phyloP scores from a whole-genome alignment of 2,329 filamentous ascomycete species.

The Phaeosphaeriaceae sp. region DNA sequence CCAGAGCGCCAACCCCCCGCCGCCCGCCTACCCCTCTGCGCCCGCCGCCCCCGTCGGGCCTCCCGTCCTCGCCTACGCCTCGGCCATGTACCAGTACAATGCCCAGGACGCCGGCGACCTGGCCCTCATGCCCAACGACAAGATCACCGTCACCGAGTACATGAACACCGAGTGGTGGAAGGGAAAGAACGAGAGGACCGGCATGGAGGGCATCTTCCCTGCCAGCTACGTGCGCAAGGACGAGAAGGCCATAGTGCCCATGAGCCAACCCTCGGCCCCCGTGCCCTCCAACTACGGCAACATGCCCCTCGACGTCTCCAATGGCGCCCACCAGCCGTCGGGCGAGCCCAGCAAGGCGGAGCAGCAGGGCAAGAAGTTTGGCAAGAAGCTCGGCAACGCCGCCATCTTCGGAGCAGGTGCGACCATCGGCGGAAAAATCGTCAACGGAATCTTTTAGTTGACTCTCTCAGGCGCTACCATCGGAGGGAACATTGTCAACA shows the following conservation, averaged over 20 bases:
- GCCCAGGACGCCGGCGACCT: constrained; percentile 83
- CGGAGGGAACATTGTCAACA: constrained; percentile 79
- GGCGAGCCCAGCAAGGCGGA: constrained; percentile 69
- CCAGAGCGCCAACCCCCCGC: constrained; percentile 50
- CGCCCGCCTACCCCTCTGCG: constrained; percentile 55
- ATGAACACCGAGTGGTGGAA: constrained; percentile 99
- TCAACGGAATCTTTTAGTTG: constrained; percentile 84
- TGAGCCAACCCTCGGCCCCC: constrained; percentile 41
- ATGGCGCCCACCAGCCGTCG: constrained; percentile 56
- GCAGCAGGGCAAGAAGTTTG: constrained; percentile 89
- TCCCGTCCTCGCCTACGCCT: constrained; percentile 73
- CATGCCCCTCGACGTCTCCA: constrained; percentile 77
- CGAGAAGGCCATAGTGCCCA: constrained; percentile 60
- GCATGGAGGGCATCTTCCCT: constrained; percentile 92
- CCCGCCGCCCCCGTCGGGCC: constrained; percentile 56
- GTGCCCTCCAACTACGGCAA: constrained; percentile 69
- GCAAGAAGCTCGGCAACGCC: constrained; percentile 87
- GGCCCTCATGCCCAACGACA: constrained; percentile 80
- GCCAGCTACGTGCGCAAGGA: constrained; percentile 81
- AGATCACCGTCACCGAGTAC: constrained; percentile 82
- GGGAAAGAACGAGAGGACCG: constrained; percentile 83
- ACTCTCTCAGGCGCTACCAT: constrained; percentile 79
- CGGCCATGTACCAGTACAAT: constrained; percentile 83
- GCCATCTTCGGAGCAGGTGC: constrained; percentile 94
- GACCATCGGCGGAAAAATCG: constrained; percentile 86